These are phyloP conservation scores for Chlamydomonas sphaeroides DNA, from an alignment of 139 green algal genomes.

Conservation along the genomic window DNA sequence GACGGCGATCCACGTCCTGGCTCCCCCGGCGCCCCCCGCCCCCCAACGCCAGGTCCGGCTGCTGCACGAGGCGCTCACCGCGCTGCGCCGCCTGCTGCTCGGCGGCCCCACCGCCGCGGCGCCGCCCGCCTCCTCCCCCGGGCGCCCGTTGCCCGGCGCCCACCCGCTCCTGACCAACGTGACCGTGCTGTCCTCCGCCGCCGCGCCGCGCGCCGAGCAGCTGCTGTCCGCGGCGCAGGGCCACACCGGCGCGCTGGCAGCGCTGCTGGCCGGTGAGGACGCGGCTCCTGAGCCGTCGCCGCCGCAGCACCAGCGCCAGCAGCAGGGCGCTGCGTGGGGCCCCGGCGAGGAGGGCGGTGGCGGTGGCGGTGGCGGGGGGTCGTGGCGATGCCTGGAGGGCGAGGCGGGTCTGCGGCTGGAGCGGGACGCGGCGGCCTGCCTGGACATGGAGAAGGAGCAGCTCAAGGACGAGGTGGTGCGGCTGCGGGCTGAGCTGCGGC, in stretches of 20 bases:
- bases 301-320: too few relatives aligned
- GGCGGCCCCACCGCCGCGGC: neutral
- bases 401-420: neutral
- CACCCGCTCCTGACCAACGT: neutral
- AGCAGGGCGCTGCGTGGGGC: constrained; percentile 10
- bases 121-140: too few relatives aligned
- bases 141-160: too few relatives aligned
- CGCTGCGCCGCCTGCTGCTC: constrained; percentile 20
- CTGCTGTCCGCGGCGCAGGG: constrained; percentile 27
- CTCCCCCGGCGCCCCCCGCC: neutral
- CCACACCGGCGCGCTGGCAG: constrained; percentile 42
- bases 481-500: constrained; percentile 16
- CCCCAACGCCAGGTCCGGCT: neutral
- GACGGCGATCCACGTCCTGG: too few relatives aligned
- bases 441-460: constrained; percentile 22
- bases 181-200: neutral
- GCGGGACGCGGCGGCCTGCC: neutral
- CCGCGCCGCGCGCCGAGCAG: neutral
- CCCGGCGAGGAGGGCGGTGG: neutral
- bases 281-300: too few relatives aligned
- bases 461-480: constrained; percentile 36
- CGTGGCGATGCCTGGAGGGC: neutral
- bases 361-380: neutral
- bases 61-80: neutral
- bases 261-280: constrained; percentile 11